These are phyloP conservation scores for Trichomonas vaginalis DNA, from an alignment of 208 protist species.

Conservation along the genomic window DNA sequence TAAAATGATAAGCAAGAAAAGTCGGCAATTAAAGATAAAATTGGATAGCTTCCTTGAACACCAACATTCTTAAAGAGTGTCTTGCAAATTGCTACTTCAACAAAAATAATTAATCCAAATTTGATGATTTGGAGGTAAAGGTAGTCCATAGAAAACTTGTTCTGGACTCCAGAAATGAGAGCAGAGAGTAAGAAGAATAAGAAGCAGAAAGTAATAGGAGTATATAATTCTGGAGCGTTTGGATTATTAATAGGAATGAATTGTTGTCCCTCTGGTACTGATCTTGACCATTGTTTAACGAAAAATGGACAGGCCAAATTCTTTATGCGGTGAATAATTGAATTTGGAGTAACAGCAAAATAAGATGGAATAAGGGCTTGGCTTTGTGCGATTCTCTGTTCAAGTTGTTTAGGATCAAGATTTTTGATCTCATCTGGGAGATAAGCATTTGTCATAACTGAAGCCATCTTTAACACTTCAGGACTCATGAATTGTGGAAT, in stretches of 20 bases:
- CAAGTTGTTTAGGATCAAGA: neutral
- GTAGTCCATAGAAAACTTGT: neutral
- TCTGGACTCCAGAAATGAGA: neutral
- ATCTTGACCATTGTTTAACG: neutral
- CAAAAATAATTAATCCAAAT: neutral
- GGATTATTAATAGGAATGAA: neutral
- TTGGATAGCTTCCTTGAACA: neutral
- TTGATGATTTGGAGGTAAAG: neutral
- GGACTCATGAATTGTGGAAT: neutral
- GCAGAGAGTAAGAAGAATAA: neutral
- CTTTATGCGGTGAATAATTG: neutral
- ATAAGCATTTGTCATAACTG: neutral
- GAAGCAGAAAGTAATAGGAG: neutral
- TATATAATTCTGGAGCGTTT: constrained; percentile 5
- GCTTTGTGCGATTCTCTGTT: neutral
- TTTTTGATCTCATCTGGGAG: neutral
- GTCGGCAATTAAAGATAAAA: neutral
- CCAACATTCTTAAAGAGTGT: neutral
- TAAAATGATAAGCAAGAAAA: neutral
- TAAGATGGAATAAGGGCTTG: neutral
- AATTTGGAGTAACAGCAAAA: neutral
- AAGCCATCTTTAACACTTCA: neutral
- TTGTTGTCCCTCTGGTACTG: neutral
- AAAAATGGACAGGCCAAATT: neutral
- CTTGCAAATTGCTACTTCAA: neutral